Evolutionary conservation across 2,329 filamentous ascomycete genomes (phyloP).

Genomic region (Phialophora tarda): DNA sequence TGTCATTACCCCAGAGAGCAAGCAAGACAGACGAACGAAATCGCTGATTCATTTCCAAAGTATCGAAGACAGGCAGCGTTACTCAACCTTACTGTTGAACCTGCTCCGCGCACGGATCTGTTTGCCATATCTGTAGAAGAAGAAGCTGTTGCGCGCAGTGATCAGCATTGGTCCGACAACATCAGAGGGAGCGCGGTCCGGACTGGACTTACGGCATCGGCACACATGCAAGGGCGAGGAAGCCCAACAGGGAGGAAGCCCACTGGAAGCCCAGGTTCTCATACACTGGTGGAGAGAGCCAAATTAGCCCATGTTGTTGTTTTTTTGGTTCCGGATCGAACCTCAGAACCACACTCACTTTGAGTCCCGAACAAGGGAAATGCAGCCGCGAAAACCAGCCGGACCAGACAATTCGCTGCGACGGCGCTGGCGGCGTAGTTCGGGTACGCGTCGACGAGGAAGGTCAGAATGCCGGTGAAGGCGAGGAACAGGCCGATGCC

Average conservation of each 20-base stretch:
- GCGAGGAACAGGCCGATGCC: slow-evolving; percentile 57
- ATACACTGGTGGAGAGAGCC: slow-evolving; percentile 46
- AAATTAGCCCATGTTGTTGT: not conserved
- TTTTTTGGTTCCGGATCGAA: not conserved
- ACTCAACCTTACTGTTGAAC: slow-evolving; percentile 15
- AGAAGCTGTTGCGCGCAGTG: slow-evolving; percentile 48
- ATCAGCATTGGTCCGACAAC: not conserved
- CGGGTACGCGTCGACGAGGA: slow-evolving; percentile 69
- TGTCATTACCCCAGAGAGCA: no score
- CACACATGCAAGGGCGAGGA: slow-evolving; percentile 51
- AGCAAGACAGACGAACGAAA: no score
- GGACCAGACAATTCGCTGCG: slow-evolving; percentile 79
- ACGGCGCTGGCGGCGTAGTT: slow-evolving; percentile 64
- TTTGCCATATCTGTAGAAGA: slow-evolving; percentile 55
- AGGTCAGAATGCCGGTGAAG: slow-evolving; percentile 73
- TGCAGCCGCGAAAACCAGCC: slow-evolving; percentile 76
- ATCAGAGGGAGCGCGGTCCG: not conserved
- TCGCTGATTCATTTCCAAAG: no score
- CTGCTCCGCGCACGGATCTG: slow-evolving; percentile 45
- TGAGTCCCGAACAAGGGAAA: slow-evolving; percentile 76
- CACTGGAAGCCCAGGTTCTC: slow-evolving; percentile 54
- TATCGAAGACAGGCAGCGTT: no score
- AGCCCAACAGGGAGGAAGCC: slow-evolving; percentile 53
- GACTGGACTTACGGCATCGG: slow-evolving; percentile 47
- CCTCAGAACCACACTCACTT: slow-evolving; percentile 38